Evolutionary conservation across 1,284 basidiomycete species (phyloP).

Genomic region (Cystobasidium sp.): DNA sequence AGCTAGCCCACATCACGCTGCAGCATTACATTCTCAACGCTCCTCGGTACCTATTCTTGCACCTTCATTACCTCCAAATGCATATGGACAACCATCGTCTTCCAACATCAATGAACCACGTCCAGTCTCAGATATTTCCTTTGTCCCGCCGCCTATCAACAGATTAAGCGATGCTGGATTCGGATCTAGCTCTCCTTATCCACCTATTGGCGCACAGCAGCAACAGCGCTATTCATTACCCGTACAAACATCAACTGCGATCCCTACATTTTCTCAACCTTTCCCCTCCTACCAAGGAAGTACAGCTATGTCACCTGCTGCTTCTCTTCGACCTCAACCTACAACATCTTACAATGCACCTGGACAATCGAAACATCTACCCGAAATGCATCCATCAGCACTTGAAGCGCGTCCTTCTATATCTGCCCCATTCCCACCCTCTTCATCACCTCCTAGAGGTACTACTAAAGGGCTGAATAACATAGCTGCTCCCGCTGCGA

Average conservation of each 20-base stretch:
- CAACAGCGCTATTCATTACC: constrained; percentile 36
- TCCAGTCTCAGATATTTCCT: background rate
- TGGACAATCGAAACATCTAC: constrained; percentile 21
- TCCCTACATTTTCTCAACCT: constrained; percentile 2
- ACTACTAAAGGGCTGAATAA: constrained; percentile 3
- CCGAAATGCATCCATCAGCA: constrained; percentile 43
- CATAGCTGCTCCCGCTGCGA: constrained; percentile 33
- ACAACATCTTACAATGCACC: constrained; percentile 27
- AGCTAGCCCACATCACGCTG: constrained; percentile 2
- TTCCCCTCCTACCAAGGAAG: background rate
- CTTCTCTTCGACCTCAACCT: constrained; percentile 22
- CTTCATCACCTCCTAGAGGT: constrained; percentile 21
- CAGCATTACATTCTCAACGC: constrained; percentile 9
- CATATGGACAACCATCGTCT: background rate
- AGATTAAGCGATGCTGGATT: constrained; percentile 24
- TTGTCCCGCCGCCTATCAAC: constrained; percentile 13
- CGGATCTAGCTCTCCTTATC: constrained; percentile 41
- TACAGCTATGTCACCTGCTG: background rate
- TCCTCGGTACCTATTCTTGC: constrained; percentile 2
- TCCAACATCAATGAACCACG: background rate
- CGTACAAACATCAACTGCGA: background rate
- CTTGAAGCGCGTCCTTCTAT: constrained; percentile 39
- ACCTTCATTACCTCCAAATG: constrained; percentile 7
- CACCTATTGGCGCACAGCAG: constrained; percentile 25
- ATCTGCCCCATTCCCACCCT: constrained; percentile 40